Evolutionary conservation across 352 stramenopile genomes (phyloP).

Genomic region (Globisporangium mamillatum): DNA sequence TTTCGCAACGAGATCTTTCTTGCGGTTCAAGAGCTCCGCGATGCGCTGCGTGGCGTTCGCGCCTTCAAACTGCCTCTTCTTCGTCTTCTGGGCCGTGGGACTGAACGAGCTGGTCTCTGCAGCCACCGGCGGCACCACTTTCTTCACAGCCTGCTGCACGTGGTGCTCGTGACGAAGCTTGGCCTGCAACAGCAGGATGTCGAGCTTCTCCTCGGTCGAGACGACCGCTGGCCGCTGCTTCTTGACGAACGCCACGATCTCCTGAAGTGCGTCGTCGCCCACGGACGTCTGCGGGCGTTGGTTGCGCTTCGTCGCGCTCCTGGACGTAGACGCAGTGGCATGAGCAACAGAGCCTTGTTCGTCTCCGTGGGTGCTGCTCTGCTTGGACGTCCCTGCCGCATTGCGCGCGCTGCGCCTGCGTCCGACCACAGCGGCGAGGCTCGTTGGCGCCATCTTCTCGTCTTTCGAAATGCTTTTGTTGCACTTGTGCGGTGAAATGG

Average conservation of each 20-base stretch:
- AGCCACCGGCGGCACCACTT: background rate
- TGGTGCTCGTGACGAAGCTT: constrained; percentile 9
- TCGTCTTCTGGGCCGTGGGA: background rate
- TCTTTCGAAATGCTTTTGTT: background rate
- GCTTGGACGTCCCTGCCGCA: background rate
- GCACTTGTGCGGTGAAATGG: no score
- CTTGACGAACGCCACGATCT: constrained; percentile 11
- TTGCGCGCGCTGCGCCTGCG: constrained; percentile 1
- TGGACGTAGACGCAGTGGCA: background rate
- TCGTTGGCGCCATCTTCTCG: background rate
- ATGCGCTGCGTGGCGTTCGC: constrained; percentile 8
- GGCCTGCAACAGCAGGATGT: constrained; percentile 15
- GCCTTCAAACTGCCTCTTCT: constrained; percentile 1
- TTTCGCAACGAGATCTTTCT: constrained; percentile 5
- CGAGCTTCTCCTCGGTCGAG: constrained; percentile 15
- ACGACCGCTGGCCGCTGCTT: constrained; percentile 7
- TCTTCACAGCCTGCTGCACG: background rate
- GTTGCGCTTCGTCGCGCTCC: background rate
- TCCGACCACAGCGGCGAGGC: background rate
- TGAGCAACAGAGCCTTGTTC: background rate
- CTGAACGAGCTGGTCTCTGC: background rate
- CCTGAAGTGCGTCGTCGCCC: constrained; percentile 1
- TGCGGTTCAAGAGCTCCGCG: constrained; percentile 9
- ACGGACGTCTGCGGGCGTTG: background rate
- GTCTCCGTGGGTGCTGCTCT: background rate